Conservation (phyloP, 441 rosid genomes). For the Populus trichocarpa region DNA sequence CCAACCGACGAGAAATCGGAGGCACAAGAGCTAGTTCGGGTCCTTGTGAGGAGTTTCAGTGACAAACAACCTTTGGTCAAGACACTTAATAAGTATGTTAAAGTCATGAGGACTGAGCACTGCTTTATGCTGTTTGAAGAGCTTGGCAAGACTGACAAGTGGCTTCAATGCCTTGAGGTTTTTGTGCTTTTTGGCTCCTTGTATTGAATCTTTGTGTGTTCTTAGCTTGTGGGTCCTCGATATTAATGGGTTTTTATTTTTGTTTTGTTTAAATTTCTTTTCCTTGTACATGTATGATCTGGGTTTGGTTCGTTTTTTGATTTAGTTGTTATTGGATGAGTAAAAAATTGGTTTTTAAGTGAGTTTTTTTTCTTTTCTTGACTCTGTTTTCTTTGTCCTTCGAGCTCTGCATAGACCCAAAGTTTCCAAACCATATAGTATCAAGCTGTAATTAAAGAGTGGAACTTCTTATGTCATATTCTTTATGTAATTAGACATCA, state of each 20-base stretch:
- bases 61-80: conserved; percentile 42
- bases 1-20: conserved; percentile 39
- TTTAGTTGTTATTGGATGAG: background rate
- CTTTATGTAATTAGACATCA: background rate
- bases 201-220: background rate
- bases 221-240: background rate
- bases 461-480: background rate
- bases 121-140: conserved; percentile 89
- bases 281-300: background rate
- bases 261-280: background rate
- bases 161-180: conserved; percentile 95
- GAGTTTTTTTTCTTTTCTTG: background rate
- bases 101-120: conserved; percentile 66
- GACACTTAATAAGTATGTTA: conserved; percentile 69
- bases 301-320: background rate
- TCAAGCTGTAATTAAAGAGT: background rate
- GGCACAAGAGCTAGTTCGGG: conserved; percentile 53
- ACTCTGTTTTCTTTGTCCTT: background rate
- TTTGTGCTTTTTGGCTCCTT: background rate
- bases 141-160: conserved; percentile 79
- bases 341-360: background rate
- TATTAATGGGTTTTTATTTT: conserved; percentile 6
- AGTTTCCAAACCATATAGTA: background rate
- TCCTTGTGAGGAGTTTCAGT: conserved; percentile 47
- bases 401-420: background rate